Conservation (phyloP, 2,329 filamentous ascomycete genomes). For the Claviceps sp. region DNA sequence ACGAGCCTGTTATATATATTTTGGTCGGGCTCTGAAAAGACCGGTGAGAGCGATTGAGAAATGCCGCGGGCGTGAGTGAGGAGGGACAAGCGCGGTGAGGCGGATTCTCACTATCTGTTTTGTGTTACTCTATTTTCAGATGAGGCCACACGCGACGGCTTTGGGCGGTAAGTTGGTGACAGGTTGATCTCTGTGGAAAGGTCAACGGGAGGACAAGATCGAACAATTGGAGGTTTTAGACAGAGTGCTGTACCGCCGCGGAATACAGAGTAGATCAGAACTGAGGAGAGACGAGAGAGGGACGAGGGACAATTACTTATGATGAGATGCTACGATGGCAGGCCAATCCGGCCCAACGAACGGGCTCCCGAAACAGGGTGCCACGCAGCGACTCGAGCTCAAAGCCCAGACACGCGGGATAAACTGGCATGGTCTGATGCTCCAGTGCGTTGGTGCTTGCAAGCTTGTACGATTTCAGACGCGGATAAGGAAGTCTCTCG, state of each 20-base stretch:
- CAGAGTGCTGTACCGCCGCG: slow-evolving; percentile 5
- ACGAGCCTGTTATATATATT: slow-evolving; percentile 8
- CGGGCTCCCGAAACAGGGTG: background rate
- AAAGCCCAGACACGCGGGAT: background rate
- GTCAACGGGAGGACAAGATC: background rate
- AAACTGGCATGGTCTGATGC: background rate
- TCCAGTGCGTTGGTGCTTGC: no score
- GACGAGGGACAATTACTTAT: background rate
- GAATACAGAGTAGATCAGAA: no score
- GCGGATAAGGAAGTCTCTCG: slow-evolving; percentile 1
- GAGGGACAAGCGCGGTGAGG: slow-evolving; percentile 6
- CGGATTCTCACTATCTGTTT: background rate
- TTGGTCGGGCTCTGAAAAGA: background rate
- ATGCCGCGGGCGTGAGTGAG: slow-evolving; percentile 4
- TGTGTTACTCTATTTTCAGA: slow-evolving; percentile 2
- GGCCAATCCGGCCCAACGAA: background rate
- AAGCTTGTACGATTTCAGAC: background rate
- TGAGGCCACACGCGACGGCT: background rate
- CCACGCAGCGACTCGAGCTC: background rate
- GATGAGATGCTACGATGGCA: background rate
- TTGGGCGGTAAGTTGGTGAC: slow-evolving; percentile 4
- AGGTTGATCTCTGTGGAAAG: slow-evolving; percentile 2
- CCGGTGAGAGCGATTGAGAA: slow-evolving; percentile 5
- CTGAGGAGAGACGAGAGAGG: background rate
- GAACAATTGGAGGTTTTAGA: slow-evolving; percentile 1